These are phyloP conservation scores for Thelonectria rubi DNA, from an alignment of 2,329 filamentous ascomycete genomes.

Conservation along the genomic window DNA sequence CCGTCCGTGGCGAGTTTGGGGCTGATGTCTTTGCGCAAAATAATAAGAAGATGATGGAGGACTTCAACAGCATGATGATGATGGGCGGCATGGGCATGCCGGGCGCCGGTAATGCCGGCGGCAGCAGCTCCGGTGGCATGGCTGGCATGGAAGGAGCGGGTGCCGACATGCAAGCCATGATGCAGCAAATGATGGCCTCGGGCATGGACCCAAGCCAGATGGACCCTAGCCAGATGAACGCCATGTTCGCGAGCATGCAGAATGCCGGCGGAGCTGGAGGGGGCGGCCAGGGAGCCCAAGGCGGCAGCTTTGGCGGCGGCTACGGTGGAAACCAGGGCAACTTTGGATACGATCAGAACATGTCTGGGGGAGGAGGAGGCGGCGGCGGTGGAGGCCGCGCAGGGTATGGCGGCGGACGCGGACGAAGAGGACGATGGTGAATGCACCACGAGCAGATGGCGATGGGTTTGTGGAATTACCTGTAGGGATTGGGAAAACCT, in stretches of 20 bases:
- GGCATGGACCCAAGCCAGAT: conserved; percentile 74
- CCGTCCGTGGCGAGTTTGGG: conserved; percentile 77
- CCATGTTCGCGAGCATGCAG: conserved; percentile 70
- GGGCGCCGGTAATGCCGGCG: conserved; percentile 47
- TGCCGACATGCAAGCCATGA: conserved; percentile 73
- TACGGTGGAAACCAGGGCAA: conserved; percentile 63
- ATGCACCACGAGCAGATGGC: not conserved
- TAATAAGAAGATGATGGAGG: conserved; percentile 82
- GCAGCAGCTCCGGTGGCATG: conserved; percentile 52
- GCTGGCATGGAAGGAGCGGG: conserved; percentile 70
- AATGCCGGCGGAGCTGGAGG: conserved; percentile 53
- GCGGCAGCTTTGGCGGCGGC: conserved; percentile 62
- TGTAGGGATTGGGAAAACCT: conserved; percentile 34
- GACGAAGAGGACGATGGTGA: conserved; percentile 41
- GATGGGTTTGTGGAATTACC: conserved; percentile 34
- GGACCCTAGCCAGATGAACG: conserved; percentile 66
- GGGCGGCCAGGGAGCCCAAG: conserved; percentile 59
- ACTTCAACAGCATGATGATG: conserved; percentile 76
- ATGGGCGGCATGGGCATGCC: conserved; percentile 60
- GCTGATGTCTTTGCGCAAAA: conserved; percentile 69
- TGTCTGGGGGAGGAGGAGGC: conserved; percentile 52
- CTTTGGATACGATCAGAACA: conserved; percentile 60
- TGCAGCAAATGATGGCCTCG: conserved; percentile 74
- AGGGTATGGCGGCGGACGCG: conserved; percentile 38
- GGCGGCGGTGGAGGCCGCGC: conserved; percentile 46